Conservation (phyloP, 441 rosid species). For the Euphorbia celastroides region DNA sequence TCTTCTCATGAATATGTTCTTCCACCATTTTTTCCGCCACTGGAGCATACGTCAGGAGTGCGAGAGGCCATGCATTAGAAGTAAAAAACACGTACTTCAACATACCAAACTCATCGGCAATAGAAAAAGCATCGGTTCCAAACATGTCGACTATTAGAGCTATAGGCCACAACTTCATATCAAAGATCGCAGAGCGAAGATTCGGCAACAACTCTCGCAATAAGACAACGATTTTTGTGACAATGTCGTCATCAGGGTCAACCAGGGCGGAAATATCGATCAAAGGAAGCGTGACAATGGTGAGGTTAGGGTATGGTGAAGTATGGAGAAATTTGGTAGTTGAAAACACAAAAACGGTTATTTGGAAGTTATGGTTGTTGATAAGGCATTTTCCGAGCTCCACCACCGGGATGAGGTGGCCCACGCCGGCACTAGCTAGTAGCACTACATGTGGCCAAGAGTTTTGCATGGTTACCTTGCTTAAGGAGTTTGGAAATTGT, state of each 20-base stretch:
- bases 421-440: conserved; percentile 44
- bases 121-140: conserved; percentile 41
- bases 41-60: conserved; percentile 30
- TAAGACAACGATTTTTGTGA: conserved; percentile 21
- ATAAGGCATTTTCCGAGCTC: conserved; percentile 37
- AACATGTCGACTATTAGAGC: conserved; percentile 46
- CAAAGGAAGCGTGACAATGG: conserved; percentile 20
- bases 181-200: conserved; percentile 21
- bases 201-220: conserved; percentile 24
- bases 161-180: conserved; percentile 23
- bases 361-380: conserved; percentile 20
- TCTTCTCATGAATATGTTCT: conserved; percentile 23
- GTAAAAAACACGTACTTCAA: conserved; percentile 36
- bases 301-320: conserved; percentile 11
- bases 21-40: conserved; percentile 24
- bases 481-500: not conserved
- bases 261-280: conserved; percentile 21
- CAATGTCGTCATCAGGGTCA: not conserved
- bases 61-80: conserved; percentile 56
- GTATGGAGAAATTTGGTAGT: conserved; percentile 20
- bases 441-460: conserved; percentile 28
- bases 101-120: conserved; percentile 45
- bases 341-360: conserved; percentile 30
- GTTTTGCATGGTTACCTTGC: conserved; percentile 15
- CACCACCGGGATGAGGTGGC: conserved; percentile 38